phyloP scores from a whole-genome alignment of 805 yeast genomes.

The Starmerella apis region DNA sequence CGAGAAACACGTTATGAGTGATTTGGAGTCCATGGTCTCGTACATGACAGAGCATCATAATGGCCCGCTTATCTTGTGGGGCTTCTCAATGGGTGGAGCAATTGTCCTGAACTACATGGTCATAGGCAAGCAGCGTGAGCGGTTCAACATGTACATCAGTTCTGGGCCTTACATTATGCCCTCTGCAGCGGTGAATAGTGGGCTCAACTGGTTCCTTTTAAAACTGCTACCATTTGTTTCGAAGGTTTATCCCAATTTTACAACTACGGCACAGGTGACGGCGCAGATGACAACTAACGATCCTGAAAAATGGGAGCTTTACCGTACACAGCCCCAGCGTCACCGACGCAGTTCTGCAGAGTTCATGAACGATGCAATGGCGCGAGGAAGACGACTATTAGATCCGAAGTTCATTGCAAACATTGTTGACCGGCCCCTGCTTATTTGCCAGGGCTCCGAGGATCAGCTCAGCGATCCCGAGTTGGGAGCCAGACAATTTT shows the following conservation, averaged over 20 bases:
- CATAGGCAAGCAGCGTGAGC: constrained; percentile 30
- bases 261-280: constrained; percentile 24
- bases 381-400: constrained; percentile 31
- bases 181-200: constrained; percentile 18
- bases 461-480: constrained; percentile 23
- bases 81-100: constrained; percentile 36
- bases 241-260: constrained; percentile 27
- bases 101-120: constrained; percentile 32
- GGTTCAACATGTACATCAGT: constrained; percentile 31
- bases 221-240: constrained; percentile 26
- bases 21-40: constrained; percentile 30
- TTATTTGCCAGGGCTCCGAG: constrained; percentile 35
- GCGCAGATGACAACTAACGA: constrained; percentile 28
- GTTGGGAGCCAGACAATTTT: constrained; percentile 16
- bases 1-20: constrained; percentile 29
- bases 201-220: constrained; percentile 26
- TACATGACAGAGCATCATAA: constrained; percentile 14
- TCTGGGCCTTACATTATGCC: constrained; percentile 30
- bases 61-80: constrained; percentile 30
- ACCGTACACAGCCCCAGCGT: constrained; percentile 27
- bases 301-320: constrained; percentile 20
- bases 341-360: constrained; percentile 27
- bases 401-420: constrained; percentile 27
- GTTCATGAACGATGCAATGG: constrained; percentile 30
- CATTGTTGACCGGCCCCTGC: constrained; percentile 31